Evolutionary conservation across 2,329 filamentous ascomycete genomes (phyloP).

Genomic region (Hyphodiscus sp.): DNA sequence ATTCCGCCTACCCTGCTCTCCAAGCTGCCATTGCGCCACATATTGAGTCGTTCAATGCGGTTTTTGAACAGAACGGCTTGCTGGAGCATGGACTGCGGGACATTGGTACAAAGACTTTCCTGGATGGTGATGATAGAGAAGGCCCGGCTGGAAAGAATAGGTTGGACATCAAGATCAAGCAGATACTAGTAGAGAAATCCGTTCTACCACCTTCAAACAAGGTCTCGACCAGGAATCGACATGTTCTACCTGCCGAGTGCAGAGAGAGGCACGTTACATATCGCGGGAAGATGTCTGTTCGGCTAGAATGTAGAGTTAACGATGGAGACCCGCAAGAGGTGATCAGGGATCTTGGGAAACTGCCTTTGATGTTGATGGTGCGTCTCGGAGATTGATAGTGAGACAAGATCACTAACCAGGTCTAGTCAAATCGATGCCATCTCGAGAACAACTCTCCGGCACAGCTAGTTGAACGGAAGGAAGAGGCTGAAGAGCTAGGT

Average conservation of each 20-base stretch:
- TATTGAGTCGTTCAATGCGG: slow-evolving; percentile 89
- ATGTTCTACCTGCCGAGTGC: slow-evolving; percentile 87
- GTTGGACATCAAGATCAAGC: slow-evolving; percentile 70
- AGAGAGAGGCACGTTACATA: slow-evolving; percentile 91
- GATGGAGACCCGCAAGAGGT: slow-evolving; percentile 78
- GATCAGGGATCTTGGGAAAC: slow-evolving; percentile 75
- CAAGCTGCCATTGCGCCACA: slow-evolving; percentile 84
- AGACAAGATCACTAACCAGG: slow-evolving; percentile 19
- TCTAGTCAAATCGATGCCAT: slow-evolving; percentile 80
- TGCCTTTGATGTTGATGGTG: slow-evolving; percentile 92
- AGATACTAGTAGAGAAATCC: slow-evolving; percentile 77
- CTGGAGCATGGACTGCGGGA: slow-evolving; percentile 74
- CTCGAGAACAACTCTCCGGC: slow-evolving; percentile 79
- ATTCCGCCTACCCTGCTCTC: slow-evolving; percentile 79
- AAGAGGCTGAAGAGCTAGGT: slow-evolving; percentile 92
- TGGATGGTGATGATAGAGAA: slow-evolving; percentile 70
- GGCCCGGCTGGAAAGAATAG: slow-evolving; percentile 60
- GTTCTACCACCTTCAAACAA: slow-evolving; percentile 77
- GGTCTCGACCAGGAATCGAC: slow-evolving; percentile 67
- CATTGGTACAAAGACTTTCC: slow-evolving; percentile 81
- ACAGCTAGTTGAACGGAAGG: slow-evolving; percentile 76
- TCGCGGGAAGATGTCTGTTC: slow-evolving; percentile 75
- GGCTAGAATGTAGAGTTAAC: slow-evolving; percentile 82
- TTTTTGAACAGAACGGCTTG: slow-evolving; percentile 69
- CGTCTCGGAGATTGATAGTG: slow-evolving; percentile 3